These are phyloP conservation scores for Trichosporon sp. DNA, from an alignment of 1,284 basidiomycete genomes.

Conservation along the genomic window DNA sequence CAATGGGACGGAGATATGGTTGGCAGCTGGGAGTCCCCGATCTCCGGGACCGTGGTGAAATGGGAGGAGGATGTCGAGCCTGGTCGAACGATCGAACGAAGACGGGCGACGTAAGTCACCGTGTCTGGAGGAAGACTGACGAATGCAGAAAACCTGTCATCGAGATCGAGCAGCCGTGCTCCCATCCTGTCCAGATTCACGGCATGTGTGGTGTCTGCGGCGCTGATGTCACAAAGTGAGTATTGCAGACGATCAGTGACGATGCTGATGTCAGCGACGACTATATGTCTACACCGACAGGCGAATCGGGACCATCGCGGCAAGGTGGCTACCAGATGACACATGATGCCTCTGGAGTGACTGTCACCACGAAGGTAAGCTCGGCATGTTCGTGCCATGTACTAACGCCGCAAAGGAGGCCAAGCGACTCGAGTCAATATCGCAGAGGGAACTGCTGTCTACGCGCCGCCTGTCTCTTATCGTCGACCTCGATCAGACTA, in stretches of 20 bases:
- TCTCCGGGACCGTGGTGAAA: constrained; percentile 57
- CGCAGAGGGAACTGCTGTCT: constrained; percentile 67
- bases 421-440: constrained; percentile 75
- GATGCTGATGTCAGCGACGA: constrained; percentile 57
- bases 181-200: constrained; percentile 84
- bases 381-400: background rate
- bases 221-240: constrained; percentile 84
- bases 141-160: constrained; percentile 54
- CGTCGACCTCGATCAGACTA: constrained; percentile 97
- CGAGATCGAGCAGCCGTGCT: constrained; percentile 74
- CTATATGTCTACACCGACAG: constrained; percentile 74
- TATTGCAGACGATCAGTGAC: constrained; percentile 21
- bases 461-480: constrained; percentile 83
- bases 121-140: constrained; percentile 2
- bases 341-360: constrained; percentile 46
- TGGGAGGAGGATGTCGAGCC: constrained; percentile 39
- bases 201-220: constrained; percentile 92
- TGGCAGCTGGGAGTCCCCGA: constrained; percentile 77
- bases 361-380: constrained; percentile 47
- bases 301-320: constrained; percentile 47
- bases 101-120: constrained; percentile 27
- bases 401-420: constrained; percentile 61
- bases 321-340: constrained; percentile 43
- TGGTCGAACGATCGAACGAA: constrained; percentile 34
- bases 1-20: constrained; percentile 61